Evolutionary conservation across 371 early-diverging fungal genomes (phyloP).

Genomic region (Mortierella sp.): DNA sequence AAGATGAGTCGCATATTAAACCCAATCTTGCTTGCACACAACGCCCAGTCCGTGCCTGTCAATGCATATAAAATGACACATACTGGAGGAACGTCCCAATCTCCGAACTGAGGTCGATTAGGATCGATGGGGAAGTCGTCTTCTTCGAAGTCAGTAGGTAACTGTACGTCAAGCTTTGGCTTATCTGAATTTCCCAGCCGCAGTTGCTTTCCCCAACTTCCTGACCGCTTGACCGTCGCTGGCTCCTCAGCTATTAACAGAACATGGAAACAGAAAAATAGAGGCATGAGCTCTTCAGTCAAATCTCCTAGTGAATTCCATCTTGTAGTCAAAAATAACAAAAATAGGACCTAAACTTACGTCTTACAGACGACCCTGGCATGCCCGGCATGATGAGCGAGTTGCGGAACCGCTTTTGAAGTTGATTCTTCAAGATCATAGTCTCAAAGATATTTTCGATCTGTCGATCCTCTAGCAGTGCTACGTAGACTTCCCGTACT

Average conservation of each 20-base stretch:
- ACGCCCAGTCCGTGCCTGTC: too few relatives aligned
- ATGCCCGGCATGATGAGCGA: slow-evolving; percentile 49
- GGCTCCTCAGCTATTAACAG: slow-evolving; percentile 29
- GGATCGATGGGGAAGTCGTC: slow-evolving; percentile 40
- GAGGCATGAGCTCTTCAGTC: not conserved
- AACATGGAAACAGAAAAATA: slow-evolving; percentile 1
- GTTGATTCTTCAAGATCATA: slow-evolving; percentile 64
- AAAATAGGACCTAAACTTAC: slow-evolving; percentile 9
- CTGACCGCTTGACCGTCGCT: slow-evolving; percentile 50
- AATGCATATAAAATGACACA: slow-evolving; percentile 12
- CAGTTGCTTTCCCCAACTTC: slow-evolving; percentile 53
- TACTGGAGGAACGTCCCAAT: slow-evolving; percentile 51
- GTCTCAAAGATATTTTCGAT: slow-evolving; percentile 63
- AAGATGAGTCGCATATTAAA: too few relatives aligned
- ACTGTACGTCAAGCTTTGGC: slow-evolving; percentile 43
- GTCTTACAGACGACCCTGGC: slow-evolving; percentile 40
- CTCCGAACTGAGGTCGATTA: slow-evolving; percentile 51
- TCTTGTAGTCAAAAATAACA: too few relatives aligned
- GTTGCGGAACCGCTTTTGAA: slow-evolving; percentile 61
- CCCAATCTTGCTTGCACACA: too few relatives aligned
- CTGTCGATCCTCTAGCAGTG: slow-evolving; percentile 67
- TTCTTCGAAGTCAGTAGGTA: slow-evolving; percentile 48
- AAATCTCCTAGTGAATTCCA: too few relatives aligned
- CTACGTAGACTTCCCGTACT: slow-evolving; percentile 68
- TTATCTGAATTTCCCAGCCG: slow-evolving; percentile 51